Percentiles rank a stretch among this genome's conserved stretches.
These are phyloP conservation scores for Trichoderma sp. DNA, from an alignment of 2,329 filamentous ascomycete genomes.

Conservation along the genomic window DNA sequence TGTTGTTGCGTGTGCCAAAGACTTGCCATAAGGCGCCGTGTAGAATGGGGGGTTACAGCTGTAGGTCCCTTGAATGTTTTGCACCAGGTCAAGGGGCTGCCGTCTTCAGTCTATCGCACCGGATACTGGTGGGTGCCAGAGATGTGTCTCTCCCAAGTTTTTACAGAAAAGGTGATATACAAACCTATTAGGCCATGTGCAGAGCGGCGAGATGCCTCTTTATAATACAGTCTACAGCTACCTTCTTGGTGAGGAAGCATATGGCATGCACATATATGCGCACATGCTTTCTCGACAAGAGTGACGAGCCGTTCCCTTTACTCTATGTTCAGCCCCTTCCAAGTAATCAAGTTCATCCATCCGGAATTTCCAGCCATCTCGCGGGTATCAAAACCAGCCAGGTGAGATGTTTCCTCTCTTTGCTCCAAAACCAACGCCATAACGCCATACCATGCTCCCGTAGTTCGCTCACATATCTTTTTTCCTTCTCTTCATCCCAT, in stretches of 20 bases:
- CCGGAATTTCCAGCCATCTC: neutral
- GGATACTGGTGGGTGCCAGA: too few relatives aligned
- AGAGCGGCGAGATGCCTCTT: neutral
- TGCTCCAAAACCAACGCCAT: constrained; percentile 6
- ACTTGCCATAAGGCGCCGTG: too few relatives aligned
- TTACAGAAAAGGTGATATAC: too few relatives aligned
- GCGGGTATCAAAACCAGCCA: neutral
- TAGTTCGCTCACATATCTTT: neutral
- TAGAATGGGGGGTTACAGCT: too few relatives aligned
- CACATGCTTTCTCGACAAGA: neutral
- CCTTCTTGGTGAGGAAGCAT: neutral
- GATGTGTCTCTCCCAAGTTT: too few relatives aligned
- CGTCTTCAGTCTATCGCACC: too few relatives aligned
- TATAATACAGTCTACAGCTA: neutral
- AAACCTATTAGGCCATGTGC: too few relatives aligned
- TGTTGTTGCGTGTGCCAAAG: too few relatives aligned
- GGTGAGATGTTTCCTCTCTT: too few relatives aligned
- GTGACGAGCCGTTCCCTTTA: neutral
- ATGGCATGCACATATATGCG: neutral
- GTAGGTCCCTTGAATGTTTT: too few relatives aligned
- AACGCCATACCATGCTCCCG: constrained; percentile 21
- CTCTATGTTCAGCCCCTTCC: neutral
- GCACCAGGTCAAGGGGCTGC: too few relatives aligned
- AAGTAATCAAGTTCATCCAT: neutral
- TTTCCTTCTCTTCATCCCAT: neutral